Evolutionary conservation across 441 rosid species (phyloP).

Genomic region (Arabidopsis lyrata): DNA sequence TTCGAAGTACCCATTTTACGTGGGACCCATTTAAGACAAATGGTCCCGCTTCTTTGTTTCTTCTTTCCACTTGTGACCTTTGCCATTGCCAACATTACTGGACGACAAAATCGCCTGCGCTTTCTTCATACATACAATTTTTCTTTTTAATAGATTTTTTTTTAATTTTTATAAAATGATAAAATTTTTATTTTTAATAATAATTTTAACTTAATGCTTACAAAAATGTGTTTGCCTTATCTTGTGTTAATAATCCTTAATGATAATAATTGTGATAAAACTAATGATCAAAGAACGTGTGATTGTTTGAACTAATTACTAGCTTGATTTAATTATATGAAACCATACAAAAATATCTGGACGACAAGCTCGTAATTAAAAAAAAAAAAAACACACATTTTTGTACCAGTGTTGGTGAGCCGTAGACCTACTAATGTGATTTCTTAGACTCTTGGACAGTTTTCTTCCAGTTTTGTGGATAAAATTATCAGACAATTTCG

Average conservation of each 20-base stretch:
- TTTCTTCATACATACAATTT: conserved; percentile 16
- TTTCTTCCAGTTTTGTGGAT: not conserved
- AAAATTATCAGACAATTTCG: not conserved
- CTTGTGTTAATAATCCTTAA: not conserved
- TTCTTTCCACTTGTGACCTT: conserved; percentile 45
- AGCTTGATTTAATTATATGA: not conserved
- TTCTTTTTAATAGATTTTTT: too few species aligned
- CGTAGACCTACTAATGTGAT: not conserved
- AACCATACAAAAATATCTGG: not conserved
- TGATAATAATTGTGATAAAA: not conserved
- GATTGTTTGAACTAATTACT: not conserved
- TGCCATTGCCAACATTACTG: conserved; percentile 40
- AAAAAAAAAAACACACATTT: not conserved
- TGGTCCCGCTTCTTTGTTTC: conserved; percentile 46
- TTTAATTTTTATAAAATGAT: too few species aligned
- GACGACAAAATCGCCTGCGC: conserved; percentile 35
- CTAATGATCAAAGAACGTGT: not conserved
- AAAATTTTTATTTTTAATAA: too few species aligned
- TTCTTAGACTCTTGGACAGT: not conserved
- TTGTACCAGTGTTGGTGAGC: not conserved
- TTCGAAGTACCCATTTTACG: conserved; percentile 22
- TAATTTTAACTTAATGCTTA: too few species aligned
- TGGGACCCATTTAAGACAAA: conserved; percentile 17
- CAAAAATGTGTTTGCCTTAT: too few species aligned
- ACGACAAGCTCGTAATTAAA: not conserved